phyloP scores from a whole-genome alignment of 768 basidiomycete species.

The Suillus hirtellus region DNA sequence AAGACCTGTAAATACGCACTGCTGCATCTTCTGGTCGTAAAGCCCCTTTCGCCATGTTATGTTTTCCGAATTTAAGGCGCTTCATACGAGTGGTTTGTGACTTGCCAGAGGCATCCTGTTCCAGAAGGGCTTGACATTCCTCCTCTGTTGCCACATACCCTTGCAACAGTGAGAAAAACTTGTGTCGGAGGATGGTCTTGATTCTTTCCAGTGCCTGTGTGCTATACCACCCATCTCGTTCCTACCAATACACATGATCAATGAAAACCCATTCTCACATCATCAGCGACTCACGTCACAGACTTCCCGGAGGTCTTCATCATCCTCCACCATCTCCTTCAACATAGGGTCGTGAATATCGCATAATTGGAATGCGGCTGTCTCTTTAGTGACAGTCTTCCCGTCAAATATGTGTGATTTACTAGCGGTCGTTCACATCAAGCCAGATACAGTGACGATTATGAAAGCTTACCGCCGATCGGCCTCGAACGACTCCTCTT shows the following conservation, averaged over 20 bases:
- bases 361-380: conserved; percentile 91
- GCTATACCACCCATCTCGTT: conserved; percentile 90
- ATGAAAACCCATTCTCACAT: neutral
- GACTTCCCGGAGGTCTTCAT: conserved; percentile 62
- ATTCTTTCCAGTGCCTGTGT: conserved; percentile 77
- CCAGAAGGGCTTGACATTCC: conserved; percentile 68
- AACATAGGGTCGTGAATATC: conserved; percentile 90
- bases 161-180: conserved; percentile 77
- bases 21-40: conserved; percentile 81
- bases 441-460: conserved; percentile 1
- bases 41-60: conserved; percentile 89
- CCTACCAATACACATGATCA: conserved; percentile 39
- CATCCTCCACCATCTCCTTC: conserved; percentile 75
- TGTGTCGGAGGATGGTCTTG: conserved; percentile 80
- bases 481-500: conserved; percentile 32
- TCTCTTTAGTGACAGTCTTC: conserved; percentile 71
- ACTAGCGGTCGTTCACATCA: conserved; percentile 32
- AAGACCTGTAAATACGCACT: conserved; percentile 42
- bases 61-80: conserved; percentile 65
- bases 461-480: conserved; percentile 31
- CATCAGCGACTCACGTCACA: conserved; percentile 62
- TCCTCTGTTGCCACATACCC: conserved; percentile 72
- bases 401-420: conserved; percentile 91
- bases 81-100: conserved; percentile 45
- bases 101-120: conserved; percentile 32